phyloP scores from a whole-genome alignment of 1,284 basidiomycete genomes.

The Fomitopsis palustris region DNA sequence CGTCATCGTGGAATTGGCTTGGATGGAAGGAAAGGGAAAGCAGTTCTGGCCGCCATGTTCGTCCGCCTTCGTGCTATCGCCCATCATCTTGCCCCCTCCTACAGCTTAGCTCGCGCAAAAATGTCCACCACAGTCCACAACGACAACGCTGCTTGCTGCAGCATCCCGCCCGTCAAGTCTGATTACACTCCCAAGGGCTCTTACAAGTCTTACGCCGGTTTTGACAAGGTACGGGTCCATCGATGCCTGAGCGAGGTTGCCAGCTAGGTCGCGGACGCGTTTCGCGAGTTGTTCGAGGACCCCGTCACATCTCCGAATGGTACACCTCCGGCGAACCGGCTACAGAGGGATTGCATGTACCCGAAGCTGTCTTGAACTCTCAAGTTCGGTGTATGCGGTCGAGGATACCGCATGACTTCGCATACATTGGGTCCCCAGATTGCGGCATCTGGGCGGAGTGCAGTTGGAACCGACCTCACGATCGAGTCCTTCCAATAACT shows the following conservation, averaged over 20 bases:
- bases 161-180: conserved; percentile 49
- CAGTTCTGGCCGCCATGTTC: conserved; percentile 31
- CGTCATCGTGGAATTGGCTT: background rate
- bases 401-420: too few relatives aligned
- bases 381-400: too few relatives aligned
- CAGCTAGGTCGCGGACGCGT: background rate
- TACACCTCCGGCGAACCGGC: too few relatives aligned
- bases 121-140: conserved; percentile 46
- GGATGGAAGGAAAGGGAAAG: background rate
- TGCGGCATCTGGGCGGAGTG: too few relatives aligned
- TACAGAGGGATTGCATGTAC: too few relatives aligned
- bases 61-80: conserved; percentile 39
- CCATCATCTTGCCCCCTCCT: conserved; percentile 22
- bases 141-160: conserved; percentile 58
- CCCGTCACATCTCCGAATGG: too few relatives aligned
- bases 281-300: background rate
- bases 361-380: too few relatives aligned
- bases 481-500: too few relatives aligned
- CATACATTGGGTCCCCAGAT: too few relatives aligned
- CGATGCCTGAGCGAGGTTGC: background rate
- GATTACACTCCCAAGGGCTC: conserved; percentile 50
- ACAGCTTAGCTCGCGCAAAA: conserved; percentile 31
- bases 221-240: conserved; percentile 26
- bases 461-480: too few relatives aligned
- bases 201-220: conserved; percentile 39